Evolutionary conservation across 768 basidiomycete genomes (phyloP), one percentile per base, ranked within the genome.

Genomic region (Boletus tylopilopsis): DNA sequence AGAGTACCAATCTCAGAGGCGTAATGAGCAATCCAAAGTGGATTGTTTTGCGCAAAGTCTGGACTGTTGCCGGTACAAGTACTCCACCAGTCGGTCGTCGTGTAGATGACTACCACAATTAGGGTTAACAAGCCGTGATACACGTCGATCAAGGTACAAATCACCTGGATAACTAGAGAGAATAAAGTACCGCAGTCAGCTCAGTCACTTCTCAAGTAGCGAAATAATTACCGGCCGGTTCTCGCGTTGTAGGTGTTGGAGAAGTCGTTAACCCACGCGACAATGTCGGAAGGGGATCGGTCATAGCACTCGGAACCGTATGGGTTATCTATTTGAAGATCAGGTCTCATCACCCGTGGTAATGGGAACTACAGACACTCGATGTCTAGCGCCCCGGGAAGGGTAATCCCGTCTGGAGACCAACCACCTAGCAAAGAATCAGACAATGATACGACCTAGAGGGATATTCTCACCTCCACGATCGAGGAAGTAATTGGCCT

Each of bases 71-170:
- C 81, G 1, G 85, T 85, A 64, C 85, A 87, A 6, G 71, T 73
- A 8, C 56, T 77, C 85, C 85, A 87, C 85, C 84, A 86, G 60
- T 76, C 69, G 7, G 79, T 83, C 5, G 79, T 81, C 24, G 79
- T 80, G 57, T 85, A 85, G 44, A 84, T 81, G 34, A 79, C 80
- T 77, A 46, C 5, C 42, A 16, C 1, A 35, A 12, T n/a, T 24
- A 13, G 33, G 11, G 37, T 63, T 11, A 57, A 27, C 21, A 40
- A 32, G 15, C 6, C 19, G 4, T 9, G 11, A 23, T 18, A 21
- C 6, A 8, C 30, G 34, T 46, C 37, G 64, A 53, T 36, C 39
- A 19, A n/a, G 12, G 23, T 2, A 38, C 25, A 11, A 19, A 38
- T 61, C 34, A 74, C 78, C 65, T 37, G 75, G 76, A 50, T 68